Percentiles rank a stretch among this genome's conserved stretches.
Conservation (phyloP, 768 basidiomycete species). For the Amanita brunnescens region DNA sequence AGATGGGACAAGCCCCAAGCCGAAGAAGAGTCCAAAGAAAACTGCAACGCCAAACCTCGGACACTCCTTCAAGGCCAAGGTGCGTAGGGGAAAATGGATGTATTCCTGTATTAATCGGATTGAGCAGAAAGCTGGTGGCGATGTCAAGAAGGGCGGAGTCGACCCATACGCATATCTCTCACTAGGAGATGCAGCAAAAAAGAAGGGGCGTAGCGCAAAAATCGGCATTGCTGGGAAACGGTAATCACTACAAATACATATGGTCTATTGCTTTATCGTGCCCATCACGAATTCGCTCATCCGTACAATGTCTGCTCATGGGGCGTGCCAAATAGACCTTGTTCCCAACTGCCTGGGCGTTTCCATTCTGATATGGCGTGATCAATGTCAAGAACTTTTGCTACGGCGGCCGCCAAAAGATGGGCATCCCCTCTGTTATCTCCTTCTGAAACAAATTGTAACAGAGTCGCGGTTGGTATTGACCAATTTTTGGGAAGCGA, state of each 20-base stretch:
- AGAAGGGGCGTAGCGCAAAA: slow-evolving; percentile 29
- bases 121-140: slow-evolving; percentile 84
- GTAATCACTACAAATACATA: slow-evolving; percentile 20
- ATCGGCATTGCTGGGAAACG: slow-evolving; percentile 60
- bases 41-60: slow-evolving; percentile 44
- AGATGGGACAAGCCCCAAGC: slow-evolving; percentile 42
- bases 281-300: slow-evolving; percentile 20
- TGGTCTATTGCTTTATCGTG: slow-evolving; percentile 5
- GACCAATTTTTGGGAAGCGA: slow-evolving; percentile 43
- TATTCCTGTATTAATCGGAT: slow-evolving; percentile 10
- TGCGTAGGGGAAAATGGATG: slow-evolving; percentile 24
- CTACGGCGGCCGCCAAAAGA: slow-evolving; percentile 45
- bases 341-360: slow-evolving; percentile 60
- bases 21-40: slow-evolving; percentile 50
- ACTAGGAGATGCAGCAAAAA: slow-evolving; percentile 75
- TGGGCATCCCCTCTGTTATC: slow-evolving; percentile 72
- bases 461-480: slow-evolving; percentile 47
- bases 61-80: slow-evolving; percentile 94
- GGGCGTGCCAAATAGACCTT: slow-evolving; percentile 62
- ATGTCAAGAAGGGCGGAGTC: slow-evolving; percentile 77
- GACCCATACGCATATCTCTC: slow-evolving; percentile 93
- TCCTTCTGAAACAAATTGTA: slow-evolving; percentile 77
- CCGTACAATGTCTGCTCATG: slow-evolving; percentile 70
- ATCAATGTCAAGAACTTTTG: slow-evolving; percentile 37
- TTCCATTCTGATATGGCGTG: slow-evolving; percentile 35